Percentiles rank a stretch among this genome's conserved stretches.
Evolutionary conservation across 2,329 filamentous ascomycete species (phyloP).

Genomic region (Hypoxylon rubiginosum): DNA sequence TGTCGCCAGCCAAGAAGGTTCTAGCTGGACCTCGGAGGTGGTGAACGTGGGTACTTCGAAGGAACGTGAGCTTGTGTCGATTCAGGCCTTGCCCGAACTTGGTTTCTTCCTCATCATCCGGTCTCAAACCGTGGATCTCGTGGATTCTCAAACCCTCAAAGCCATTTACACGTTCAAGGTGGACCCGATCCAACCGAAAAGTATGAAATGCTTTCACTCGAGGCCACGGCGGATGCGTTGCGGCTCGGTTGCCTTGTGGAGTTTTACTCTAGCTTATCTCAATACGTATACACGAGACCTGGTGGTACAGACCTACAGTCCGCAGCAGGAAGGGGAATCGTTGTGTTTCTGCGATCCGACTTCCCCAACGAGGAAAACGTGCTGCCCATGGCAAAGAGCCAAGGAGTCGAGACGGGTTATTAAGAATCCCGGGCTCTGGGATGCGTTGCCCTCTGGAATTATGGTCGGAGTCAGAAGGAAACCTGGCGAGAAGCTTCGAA

Average conservation of each 20-base stretch:
- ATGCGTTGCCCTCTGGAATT: constrained; percentile 70
- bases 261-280: constrained; percentile 75
- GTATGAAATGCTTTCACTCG: constrained; percentile 72
- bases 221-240: constrained; percentile 65
- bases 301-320: constrained; percentile 73
- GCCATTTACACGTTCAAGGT: constrained; percentile 74
- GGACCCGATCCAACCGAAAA: constrained; percentile 68
- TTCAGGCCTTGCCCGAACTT: constrained; percentile 71
- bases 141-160: constrained; percentile 69
- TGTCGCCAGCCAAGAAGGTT: constrained; percentile 52
- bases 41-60: constrained; percentile 57
- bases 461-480: constrained; percentile 73
- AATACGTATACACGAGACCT: constrained; percentile 71
- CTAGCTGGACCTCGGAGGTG: constrained; percentile 65
- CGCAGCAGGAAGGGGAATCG: constrained; percentile 64
- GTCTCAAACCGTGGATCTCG: constrained; percentile 67
- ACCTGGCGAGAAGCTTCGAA: constrained; percentile 44
- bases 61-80: constrained; percentile 64
- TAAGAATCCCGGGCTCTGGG: constrained; percentile 75
- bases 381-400: constrained; percentile 66
- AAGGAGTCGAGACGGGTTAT: constrained; percentile 67
- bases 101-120: constrained; percentile 73
- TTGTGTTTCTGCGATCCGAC: constrained; percentile 68
- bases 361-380: constrained; percentile 57
- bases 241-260: constrained; percentile 68